Evolutionary conservation across 305 asterid species (phyloP).

Genomic region (Rubia tinctorum): DNA sequence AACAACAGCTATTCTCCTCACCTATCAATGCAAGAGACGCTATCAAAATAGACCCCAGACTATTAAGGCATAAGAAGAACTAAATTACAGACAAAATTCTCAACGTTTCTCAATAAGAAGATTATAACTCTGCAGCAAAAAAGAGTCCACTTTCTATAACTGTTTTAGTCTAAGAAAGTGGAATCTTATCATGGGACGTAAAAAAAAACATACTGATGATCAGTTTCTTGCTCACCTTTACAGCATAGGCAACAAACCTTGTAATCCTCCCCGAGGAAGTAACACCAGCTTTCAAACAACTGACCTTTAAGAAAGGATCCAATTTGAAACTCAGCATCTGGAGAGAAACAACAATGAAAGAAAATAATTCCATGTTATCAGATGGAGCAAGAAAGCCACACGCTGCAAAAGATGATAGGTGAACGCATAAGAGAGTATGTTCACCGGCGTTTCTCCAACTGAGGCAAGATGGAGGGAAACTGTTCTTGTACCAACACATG

Average conservation of each 20-base stretch:
- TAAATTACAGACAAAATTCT: neutral
- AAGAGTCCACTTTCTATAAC: neutral
- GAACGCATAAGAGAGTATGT: neutral
- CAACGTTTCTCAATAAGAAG: neutral
- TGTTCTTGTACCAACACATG: neutral
- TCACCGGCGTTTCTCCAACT: slow-evolving; percentile 6
- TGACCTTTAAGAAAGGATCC: neutral
- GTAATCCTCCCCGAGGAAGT: neutral
- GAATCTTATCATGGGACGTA: too few species aligned
- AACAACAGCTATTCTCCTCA: slow-evolving; percentile 7
- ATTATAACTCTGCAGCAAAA: neutral
- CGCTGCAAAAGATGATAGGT: neutral
- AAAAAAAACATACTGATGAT: neutral
- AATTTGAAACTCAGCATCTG: slow-evolving; percentile 10
- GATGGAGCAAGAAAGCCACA: neutral
- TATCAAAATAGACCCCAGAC: neutral
- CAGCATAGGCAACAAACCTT: slow-evolving; percentile 2
- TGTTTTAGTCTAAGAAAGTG: neutral
- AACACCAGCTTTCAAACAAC: neutral
- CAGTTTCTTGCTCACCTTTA: slow-evolving; percentile 17
- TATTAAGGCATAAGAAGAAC: neutral
- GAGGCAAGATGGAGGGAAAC: slow-evolving; percentile 12
- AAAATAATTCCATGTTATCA: neutral
- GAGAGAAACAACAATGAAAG: neutral
- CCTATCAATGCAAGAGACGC: slow-evolving; percentile 13